These are phyloP conservation scores for Zizania palustris DNA, from an alignment of 202 grass and related monocot species.

Conservation along the genomic window DNA sequence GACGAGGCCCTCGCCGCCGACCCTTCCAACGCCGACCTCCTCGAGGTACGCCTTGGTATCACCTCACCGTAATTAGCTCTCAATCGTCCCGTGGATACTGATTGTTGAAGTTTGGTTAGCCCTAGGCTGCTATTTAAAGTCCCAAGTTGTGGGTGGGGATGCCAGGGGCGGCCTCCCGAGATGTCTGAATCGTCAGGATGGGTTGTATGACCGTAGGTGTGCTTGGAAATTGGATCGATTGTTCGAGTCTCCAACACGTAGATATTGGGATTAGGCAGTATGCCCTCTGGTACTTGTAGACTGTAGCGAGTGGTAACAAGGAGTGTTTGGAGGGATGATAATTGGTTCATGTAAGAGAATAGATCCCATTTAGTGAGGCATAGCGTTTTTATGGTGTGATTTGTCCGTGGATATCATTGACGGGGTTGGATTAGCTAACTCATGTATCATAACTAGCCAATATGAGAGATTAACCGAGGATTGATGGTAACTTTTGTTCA, in stretches of 20 bases:
- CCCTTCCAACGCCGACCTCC: conserved; percentile 71
- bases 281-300: background rate
- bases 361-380: background rate
- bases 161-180: background rate
- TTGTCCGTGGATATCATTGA: background rate
- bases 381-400: background rate
- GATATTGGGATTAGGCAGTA: background rate
- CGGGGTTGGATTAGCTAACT: background rate
- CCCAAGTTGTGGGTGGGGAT: conserved; percentile 2
- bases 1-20: conserved; percentile 86
- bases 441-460: background rate
- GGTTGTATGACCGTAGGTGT: background rate
- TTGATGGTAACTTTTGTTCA: background rate
- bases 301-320: background rate
- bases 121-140: background rate
- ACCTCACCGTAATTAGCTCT: background rate
- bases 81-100: background rate
- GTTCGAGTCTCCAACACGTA: background rate
- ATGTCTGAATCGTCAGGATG: background rate
- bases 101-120: background rate
- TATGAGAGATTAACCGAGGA: background rate
- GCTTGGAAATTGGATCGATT: background rate
- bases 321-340: background rate
- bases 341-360: background rate
- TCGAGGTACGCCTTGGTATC: conserved; percentile 44